phyloP scores from a whole-genome alignment of 176 grass and related monocot genomes.

The Pontederia paniculata region DNA sequence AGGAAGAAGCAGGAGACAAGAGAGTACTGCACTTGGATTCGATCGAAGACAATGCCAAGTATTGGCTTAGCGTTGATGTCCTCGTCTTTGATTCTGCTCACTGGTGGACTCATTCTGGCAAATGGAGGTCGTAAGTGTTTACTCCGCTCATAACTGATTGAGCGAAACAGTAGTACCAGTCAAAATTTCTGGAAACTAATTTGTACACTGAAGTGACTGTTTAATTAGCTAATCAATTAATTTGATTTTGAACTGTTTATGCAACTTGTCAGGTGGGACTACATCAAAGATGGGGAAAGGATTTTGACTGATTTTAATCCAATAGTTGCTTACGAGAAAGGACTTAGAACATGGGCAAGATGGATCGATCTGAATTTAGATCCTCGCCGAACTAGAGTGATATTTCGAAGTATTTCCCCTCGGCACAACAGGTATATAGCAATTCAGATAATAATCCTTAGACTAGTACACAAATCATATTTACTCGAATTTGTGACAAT shows the following conservation, averaged over 20 bases:
- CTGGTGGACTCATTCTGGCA: conserved; percentile 43
- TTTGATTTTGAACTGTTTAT: too few relatives aligned
- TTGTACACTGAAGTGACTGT: too few relatives aligned
- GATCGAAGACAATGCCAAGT: conserved; percentile 33
- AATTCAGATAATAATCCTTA: too few relatives aligned
- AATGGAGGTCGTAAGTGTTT: conserved; percentile 31
- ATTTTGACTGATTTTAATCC: conserved; percentile 29
- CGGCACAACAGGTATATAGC: conserved; percentile 27
- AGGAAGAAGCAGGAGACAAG: conserved; percentile 20
- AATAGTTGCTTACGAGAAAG: conserved; percentile 40
- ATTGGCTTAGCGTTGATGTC: conserved; percentile 34
- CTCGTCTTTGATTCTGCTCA: conserved; percentile 45
- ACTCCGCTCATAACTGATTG: too few relatives aligned
- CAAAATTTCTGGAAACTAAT: too few relatives aligned
- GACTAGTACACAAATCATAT: too few relatives aligned
- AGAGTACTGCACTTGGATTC: conserved; percentile 31
- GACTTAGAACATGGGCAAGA: conserved; percentile 35
- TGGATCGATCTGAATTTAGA: conserved; percentile 39
- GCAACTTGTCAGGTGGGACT: conserved; percentile 24
- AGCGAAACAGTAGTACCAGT: too few relatives aligned
- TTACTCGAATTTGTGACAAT: too few relatives aligned
- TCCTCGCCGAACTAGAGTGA: conserved; percentile 22
- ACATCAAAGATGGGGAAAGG: conserved; percentile 26
- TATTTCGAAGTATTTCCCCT: conserved; percentile 31
- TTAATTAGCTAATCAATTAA: too few relatives aligned